Percentiles rank a stretch among this genome's conserved stretches.
Conservation (phyloP, 371 early-diverging fungal genomes). For the Actinomucor elegans region DNA sequence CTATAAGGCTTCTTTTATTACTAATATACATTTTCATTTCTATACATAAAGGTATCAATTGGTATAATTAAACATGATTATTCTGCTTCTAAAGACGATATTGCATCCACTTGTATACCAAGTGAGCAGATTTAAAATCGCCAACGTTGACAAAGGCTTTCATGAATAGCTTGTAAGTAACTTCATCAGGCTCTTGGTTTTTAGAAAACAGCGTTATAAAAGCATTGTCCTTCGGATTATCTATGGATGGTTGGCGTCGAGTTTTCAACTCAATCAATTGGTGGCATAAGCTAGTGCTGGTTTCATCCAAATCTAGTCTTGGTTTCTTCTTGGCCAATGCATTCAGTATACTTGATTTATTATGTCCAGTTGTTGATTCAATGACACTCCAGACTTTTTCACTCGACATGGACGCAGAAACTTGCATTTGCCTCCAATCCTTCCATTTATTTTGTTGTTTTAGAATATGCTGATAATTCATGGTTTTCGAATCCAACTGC, state of each 20-base stretch:
- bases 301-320: not conserved
- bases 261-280: not conserved
- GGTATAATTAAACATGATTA: not conserved
- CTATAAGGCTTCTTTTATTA: no score
- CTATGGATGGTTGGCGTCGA: not conserved
- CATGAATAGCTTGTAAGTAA: slow-evolving; percentile 39
- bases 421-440: not conserved
- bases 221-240: not conserved
- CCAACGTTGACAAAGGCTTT: slow-evolving; percentile 33
- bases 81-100: not conserved
- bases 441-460: slow-evolving; percentile 20
- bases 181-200: slow-evolving; percentile 19
- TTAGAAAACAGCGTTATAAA: slow-evolving; percentile 18
- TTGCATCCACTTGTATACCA: slow-evolving; percentile 8
- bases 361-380: slow-evolving; percentile 30
- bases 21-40: no score
- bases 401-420: slow-evolving; percentile 5
- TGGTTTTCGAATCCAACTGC: slow-evolving; percentile 21
- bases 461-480: slow-evolving; percentile 4
- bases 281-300: not conserved
- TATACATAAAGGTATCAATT: slow-evolving; percentile 1
- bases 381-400: slow-evolving; percentile 37
- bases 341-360: no score
- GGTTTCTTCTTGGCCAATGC: no score
- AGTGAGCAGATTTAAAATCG: slow-evolving; percentile 28